Evolutionary conservation across 2,329 filamentous ascomycete genomes (phyloP).

Genomic region (Monascus ruber): DNA sequence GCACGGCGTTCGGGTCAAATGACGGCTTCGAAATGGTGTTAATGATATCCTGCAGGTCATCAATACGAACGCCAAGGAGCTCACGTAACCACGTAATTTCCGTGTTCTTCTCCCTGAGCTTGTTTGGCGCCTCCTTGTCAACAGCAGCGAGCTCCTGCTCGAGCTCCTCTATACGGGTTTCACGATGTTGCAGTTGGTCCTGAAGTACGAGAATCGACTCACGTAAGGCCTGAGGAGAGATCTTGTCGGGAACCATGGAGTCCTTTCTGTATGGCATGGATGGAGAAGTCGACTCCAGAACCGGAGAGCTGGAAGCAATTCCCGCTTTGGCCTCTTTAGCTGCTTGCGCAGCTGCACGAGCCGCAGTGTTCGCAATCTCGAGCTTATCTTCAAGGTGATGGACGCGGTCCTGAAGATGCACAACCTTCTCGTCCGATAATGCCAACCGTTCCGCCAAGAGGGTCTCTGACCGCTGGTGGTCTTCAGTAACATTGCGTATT

Average conservation of each 20-base stretch:
- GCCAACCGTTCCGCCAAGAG: slow-evolving; percentile 71
- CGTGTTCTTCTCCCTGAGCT: slow-evolving; percentile 82
- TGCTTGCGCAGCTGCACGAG: slow-evolving; percentile 68
- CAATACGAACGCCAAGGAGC: slow-evolving; percentile 76
- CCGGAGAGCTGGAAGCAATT: slow-evolving; percentile 20
- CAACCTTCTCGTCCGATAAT: slow-evolving; percentile 71
- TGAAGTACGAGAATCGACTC: slow-evolving; percentile 95
- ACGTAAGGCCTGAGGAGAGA: slow-evolving; percentile 85
- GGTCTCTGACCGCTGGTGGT: slow-evolving; percentile 67
- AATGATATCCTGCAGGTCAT: slow-evolving; percentile 89
- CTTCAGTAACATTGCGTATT: slow-evolving; percentile 63
- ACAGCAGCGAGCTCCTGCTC: slow-evolving; percentile 58
- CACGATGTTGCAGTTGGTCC: slow-evolving; percentile 90
- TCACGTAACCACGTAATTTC: slow-evolving; percentile 94
- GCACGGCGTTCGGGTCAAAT: slow-evolving; percentile 68
- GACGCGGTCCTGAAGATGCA: slow-evolving; percentile 77
- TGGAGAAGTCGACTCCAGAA: slow-evolving; percentile 35
- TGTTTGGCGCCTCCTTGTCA: slow-evolving; percentile 66
- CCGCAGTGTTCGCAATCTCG: slow-evolving; percentile 78
- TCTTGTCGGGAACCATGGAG: slow-evolving; percentile 60
- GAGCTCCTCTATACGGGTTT: slow-evolving; percentile 77
- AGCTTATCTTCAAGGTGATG: slow-evolving; percentile 80
- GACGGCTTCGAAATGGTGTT: slow-evolving; percentile 60
- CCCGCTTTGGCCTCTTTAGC: slow-evolving; percentile 48
- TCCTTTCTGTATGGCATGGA: slow-evolving; percentile 35